Evolutionary conservation across 306 rosid genomes (phyloP).

Genomic region (Castanea sativa): DNA sequence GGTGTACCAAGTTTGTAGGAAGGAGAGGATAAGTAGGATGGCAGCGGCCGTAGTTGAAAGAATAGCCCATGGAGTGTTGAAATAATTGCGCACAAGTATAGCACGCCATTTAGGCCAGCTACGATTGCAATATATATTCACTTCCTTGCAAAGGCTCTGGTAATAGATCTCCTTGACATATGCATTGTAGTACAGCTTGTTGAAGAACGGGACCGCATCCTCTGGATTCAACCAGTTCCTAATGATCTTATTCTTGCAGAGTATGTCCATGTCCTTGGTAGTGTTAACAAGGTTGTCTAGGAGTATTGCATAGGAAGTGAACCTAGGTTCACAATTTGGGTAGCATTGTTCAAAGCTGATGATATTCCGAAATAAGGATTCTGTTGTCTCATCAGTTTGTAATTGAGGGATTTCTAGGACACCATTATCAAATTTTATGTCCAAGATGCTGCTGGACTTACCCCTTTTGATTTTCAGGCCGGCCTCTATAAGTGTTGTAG

Average conservation of each 20-base stretch:
- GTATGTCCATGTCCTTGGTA: neutral
- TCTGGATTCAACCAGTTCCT: neutral
- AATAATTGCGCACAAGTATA: too few species aligned
- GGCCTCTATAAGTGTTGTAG: neutral
- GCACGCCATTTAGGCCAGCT: too few species aligned
- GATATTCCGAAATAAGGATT: neutral
- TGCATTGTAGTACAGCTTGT: neutral
- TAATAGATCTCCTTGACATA: fast-evolving
- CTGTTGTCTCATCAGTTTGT: neutral
- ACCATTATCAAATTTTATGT: neutral
- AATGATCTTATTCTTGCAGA: neutral
- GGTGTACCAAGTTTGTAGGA: too few species aligned
- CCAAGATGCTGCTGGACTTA: neutral
- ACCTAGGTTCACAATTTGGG: neutral
- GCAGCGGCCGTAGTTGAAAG: too few species aligned
- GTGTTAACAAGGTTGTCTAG: slow-evolving; percentile 17
- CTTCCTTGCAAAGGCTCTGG: too few species aligned
- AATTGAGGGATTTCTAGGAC: neutral
- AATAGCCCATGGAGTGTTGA: too few species aligned
- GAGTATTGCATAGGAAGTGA: slow-evolving; percentile 24
- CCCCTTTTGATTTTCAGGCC: neutral
- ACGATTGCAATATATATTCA: too few species aligned
- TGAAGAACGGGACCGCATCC: slow-evolving; percentile 3
- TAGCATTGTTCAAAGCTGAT: slow-evolving; percentile 18
- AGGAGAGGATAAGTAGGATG: too few species aligned